Percentiles rank a stretch among this genome's conserved stretches.
Evolutionary conservation across 2,329 filamentous ascomycete genomes (phyloP).

Genomic region (Botrytis fragariae): DNA sequence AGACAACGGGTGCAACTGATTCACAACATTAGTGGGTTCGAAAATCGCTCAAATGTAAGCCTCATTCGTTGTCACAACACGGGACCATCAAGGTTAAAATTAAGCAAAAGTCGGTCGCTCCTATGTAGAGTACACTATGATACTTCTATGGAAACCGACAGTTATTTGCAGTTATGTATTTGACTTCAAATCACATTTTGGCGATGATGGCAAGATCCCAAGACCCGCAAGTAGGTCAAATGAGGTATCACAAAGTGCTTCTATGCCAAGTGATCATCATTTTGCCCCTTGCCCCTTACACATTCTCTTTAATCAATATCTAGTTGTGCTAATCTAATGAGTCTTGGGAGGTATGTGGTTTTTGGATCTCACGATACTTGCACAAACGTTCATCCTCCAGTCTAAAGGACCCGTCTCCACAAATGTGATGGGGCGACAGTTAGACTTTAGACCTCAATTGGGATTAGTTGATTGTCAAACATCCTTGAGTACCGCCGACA

Average conservation of each 20-base stretch:
- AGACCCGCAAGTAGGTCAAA: background rate
- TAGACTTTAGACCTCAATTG: background rate
- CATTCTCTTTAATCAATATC: background rate
- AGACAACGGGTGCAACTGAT: constrained; percentile 8
- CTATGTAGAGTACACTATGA: background rate
- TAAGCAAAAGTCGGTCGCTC: background rate
- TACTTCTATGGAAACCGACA: background rate
- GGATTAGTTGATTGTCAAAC: background rate
- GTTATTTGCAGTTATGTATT: background rate
- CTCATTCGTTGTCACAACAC: constrained; percentile 11
- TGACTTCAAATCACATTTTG: background rate
- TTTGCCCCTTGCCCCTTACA: background rate
- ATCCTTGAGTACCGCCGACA: constrained; percentile 3
- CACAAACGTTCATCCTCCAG: background rate
- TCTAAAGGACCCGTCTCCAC: background rate
- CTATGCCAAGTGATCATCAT: background rate
- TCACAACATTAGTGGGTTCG: constrained; percentile 6
- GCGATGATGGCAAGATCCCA: constrained; percentile 2
- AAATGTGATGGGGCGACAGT: background rate
- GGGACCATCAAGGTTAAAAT: background rate
- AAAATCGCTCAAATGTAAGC: constrained; percentile 17
- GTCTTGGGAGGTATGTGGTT: background rate
- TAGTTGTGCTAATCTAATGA: background rate
- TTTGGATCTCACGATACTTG: background rate
- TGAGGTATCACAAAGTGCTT: background rate